Percentiles rank a stretch among this genome's conserved stretches.
These are phyloP conservation scores for Krasilnikovozyma curviuscula DNA, from an alignment of 768 basidiomycete genomes.

Conservation along the genomic window DNA sequence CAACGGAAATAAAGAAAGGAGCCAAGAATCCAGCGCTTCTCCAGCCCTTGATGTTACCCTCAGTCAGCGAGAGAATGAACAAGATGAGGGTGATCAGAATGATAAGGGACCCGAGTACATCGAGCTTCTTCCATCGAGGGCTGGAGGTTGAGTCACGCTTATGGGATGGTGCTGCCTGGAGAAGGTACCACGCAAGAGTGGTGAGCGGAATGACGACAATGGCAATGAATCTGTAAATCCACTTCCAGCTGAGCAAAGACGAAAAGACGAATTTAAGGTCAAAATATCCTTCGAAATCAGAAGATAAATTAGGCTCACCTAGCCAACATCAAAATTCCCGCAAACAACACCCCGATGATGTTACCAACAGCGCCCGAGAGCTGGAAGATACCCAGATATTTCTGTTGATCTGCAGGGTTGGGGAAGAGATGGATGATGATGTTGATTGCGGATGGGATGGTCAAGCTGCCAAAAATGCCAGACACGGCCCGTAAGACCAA, in stretches of 20 bases:
- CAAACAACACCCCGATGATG: constrained; percentile 13
- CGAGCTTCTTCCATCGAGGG: constrained; percentile 21
- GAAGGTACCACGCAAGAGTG: background rate
- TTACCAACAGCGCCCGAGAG: constrained; percentile 14
- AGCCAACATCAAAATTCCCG: constrained; percentile 14
- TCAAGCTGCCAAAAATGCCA: constrained; percentile 36
- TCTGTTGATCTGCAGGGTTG: constrained; percentile 11
- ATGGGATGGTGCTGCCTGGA: constrained; percentile 9
- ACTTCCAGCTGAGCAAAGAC: constrained; percentile 22
- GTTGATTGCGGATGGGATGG: constrained; percentile 32
- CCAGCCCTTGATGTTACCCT: background rate
- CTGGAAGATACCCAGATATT: constrained; percentile 13
- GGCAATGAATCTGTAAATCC: constrained; percentile 20
- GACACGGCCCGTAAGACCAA: constrained; percentile 37
- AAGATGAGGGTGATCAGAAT: constrained; percentile 21
- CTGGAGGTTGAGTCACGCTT: constrained; percentile 4
- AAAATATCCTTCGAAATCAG: too few relatives aligned
- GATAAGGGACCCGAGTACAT: constrained; percentile 21
- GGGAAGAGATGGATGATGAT: constrained; percentile 17
- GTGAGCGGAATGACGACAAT: constrained; percentile 3
- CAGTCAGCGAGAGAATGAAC: constrained; percentile 18
- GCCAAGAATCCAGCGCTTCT: background rate
- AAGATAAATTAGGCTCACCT: too few relatives aligned
- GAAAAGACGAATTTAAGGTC: too few relatives aligned
- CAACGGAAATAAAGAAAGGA: background rate